These are phyloP conservation scores for Boletus semigastroideus DNA, from an alignment of 1,284 basidiomycete species.

Conservation along the genomic window DNA sequence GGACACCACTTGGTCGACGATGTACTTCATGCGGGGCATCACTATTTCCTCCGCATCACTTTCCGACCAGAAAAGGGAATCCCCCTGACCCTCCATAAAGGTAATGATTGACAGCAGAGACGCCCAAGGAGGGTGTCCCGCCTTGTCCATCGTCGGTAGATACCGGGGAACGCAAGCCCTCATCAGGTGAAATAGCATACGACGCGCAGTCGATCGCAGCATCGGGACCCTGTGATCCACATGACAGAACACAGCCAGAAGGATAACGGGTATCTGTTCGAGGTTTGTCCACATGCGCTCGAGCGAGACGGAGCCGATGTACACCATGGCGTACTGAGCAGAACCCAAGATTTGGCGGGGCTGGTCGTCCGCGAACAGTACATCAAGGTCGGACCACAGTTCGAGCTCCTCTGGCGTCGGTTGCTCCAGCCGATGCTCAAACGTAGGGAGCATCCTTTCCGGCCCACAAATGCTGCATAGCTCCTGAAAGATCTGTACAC, in stretches of 20 bases:
- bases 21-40: constrained; percentile 66
- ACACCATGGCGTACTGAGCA: constrained; percentile 87
- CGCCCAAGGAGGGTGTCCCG: constrained; percentile 44
- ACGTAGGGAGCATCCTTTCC: constrained; percentile 74
- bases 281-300: constrained; percentile 78
- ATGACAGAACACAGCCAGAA: constrained; percentile 84
- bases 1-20: constrained; percentile 67
- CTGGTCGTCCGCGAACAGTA: constrained; percentile 68
- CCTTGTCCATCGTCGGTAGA: constrained; percentile 60
- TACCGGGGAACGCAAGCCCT: constrained; percentile 78
- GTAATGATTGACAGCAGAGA: constrained; percentile 52
- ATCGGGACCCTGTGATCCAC: constrained; percentile 76
- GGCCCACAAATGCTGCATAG: constrained; percentile 85
- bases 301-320: constrained; percentile 80
- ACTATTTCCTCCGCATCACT: constrained; percentile 57
- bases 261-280: constrained; percentile 68
- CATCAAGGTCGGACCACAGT: constrained; percentile 71
- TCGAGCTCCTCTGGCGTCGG: constrained; percentile 72
- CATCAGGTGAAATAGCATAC: constrained; percentile 78
- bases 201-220: constrained; percentile 69
- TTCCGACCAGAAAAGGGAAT: constrained; percentile 70
- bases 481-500: constrained; percentile 77
- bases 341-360: constrained; percentile 69
- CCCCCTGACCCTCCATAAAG: constrained; percentile 59
- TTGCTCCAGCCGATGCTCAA: constrained; percentile 68